Base-by-base conservation (phyloP, 805 yeast genomes). In the Monosporozyma aquatica region DNA sequence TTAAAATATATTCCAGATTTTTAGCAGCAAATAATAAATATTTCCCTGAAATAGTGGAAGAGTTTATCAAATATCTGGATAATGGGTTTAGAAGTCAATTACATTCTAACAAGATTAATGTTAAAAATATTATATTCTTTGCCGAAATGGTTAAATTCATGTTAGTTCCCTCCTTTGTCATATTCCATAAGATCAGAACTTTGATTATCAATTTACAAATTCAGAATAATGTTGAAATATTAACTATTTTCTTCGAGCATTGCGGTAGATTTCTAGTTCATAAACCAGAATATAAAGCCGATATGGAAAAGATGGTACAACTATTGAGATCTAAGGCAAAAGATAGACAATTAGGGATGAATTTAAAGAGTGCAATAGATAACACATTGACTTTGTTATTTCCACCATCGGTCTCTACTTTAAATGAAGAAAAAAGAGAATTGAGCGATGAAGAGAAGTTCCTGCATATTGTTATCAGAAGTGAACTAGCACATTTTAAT, bases 91-190 rank as follows among this genome's bases (percentile, higher is more conserved):
- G 84, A 49, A 70, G 73, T 15, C 85, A 78, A 54, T 67, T 82
- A 32, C 73, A 72, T 45, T 71, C 75, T 26, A 70, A 66, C 41
- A 64, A 63, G 15, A 59, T 80, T 39, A 75, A 75, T 47, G 74
- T 78, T 49, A 72, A 69, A 49, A 75, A 72, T 49, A 71, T 84
- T 28, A 68, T 71, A 18, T 81, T 83, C 50, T 78, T 84, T 49
- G 66, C 78, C 38, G 96, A 89, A 54, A 66, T 87, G 64, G 75
- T 82, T 25, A 86, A 84, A 55, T 87, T 87, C 58, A 76, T 74
- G 50, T 59, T 87, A 46, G 68, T 87, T 13, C 90, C 95, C 0
- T 65, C 70, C n/a, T 80, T 78, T 58, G 69, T 80, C 44, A 67
- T 80, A 10, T 82, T 86, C 56, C 89, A 87, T 59, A 82, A 81